A percentile compares a stretch with the other conserved stretches of the same genome.
phyloP scores from a whole-genome alignment of 805 yeast species.

The Starmerella stigmatis region DNA sequence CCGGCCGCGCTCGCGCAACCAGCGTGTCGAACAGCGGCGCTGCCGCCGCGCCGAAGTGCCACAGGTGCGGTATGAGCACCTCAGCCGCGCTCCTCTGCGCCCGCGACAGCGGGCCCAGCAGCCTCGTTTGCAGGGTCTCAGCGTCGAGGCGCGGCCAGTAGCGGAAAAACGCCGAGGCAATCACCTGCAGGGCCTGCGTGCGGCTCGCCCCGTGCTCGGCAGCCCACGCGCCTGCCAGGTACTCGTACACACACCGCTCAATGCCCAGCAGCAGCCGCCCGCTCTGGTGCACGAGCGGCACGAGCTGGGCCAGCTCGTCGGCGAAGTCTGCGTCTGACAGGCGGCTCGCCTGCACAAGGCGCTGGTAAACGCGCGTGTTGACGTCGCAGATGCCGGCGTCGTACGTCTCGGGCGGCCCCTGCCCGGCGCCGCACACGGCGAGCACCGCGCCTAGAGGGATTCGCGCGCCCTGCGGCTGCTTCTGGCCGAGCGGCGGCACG shows the following conservation, averaged over 20 bases:
- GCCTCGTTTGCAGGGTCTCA: not conserved
- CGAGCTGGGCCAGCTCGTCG: slow-evolving; percentile 7
- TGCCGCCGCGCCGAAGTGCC: slow-evolving; percentile 16
- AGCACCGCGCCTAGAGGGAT: slow-evolving; percentile 8
- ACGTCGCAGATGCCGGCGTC: not conserved
- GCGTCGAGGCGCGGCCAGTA: slow-evolving; percentile 11
- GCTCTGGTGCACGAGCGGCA: slow-evolving; percentile 15
- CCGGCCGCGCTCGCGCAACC: not conserved
- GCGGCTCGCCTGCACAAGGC: not conserved
- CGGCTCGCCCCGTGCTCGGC: not conserved
- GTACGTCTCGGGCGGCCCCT: slow-evolving; percentile 9
- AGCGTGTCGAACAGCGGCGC: slow-evolving; percentile 7
- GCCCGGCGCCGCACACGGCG: not conserved
- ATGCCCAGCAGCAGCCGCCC: slow-evolving; percentile 13
- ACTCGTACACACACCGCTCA: slow-evolving; percentile 13
- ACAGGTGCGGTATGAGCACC: slow-evolving; percentile 14
- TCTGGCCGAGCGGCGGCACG: slow-evolving; percentile 18
- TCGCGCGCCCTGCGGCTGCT: not conserved
- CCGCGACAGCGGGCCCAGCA: slow-evolving; percentile 9
- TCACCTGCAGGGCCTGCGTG: slow-evolving; percentile 9
- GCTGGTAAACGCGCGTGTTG: slow-evolving; percentile 6
- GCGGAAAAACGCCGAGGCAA: slow-evolving; percentile 13
- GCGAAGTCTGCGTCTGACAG: slow-evolving; percentile 13
- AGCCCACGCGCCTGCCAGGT: slow-evolving; percentile 13
- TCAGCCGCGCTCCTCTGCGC: slow-evolving; percentile 8